Evolutionary conservation across 495 filamentous ascomycete genomes (phyloP).

Genomic region (Podospora pseudoanserina): DNA sequence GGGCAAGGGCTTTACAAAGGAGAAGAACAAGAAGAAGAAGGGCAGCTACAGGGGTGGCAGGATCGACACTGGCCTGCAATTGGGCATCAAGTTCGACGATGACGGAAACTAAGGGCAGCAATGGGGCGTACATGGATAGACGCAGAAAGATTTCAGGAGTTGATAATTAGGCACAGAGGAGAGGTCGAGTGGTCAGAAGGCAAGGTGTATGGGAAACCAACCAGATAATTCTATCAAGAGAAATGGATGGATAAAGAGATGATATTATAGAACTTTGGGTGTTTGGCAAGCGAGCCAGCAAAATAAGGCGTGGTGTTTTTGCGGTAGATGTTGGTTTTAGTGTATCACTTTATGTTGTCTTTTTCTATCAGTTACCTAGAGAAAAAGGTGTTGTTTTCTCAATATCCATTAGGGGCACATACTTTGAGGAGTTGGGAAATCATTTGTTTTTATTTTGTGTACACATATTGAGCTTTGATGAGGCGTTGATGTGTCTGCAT

Average conservation of each 20-base stretch:
- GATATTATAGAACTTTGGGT: not conserved
- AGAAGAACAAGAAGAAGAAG: slow-evolving; percentile 96
- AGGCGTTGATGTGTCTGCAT: too few species aligned
- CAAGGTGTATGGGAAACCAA: not conserved
- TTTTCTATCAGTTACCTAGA: not conserved
- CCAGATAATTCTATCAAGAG: not conserved
- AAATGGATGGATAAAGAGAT: not conserved
- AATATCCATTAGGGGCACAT: too few species aligned
- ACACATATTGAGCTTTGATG: too few species aligned
- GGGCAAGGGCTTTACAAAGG: slow-evolving; percentile 98
- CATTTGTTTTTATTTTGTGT: too few species aligned
- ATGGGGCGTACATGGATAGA: too few species aligned
- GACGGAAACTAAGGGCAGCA: slow-evolving; percentile 33
- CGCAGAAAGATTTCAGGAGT: not conserved
- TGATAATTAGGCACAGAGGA: not conserved
- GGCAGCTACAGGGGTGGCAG: slow-evolving; percentile 82
- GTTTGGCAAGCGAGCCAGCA: not conserved
- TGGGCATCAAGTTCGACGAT: slow-evolving; percentile 85
- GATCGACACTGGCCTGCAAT: slow-evolving; percentile 69
- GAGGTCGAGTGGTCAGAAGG: not conserved
- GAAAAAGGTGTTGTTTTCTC: too few species aligned
- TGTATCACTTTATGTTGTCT: not conserved
- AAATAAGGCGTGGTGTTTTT: not conserved
- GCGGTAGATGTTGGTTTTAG: not conserved
- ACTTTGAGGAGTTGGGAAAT: too few species aligned